phyloP scores from a whole-genome alignment of 2,329 filamentous ascomycete genomes.

The Cladophialophora chaetospira region DNA sequence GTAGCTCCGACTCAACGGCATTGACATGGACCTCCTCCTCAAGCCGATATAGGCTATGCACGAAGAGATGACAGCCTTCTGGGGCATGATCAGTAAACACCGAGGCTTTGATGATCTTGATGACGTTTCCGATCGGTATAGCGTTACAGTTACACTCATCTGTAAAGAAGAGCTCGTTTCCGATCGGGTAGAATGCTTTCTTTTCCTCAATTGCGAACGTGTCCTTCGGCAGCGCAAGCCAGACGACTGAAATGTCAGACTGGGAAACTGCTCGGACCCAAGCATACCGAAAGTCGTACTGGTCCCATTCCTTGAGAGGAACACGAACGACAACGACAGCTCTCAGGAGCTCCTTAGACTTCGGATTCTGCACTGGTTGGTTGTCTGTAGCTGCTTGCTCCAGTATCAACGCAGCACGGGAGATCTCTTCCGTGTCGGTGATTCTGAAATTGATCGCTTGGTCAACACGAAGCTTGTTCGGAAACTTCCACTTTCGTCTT shows the following conservation, averaged over 20 bases:
- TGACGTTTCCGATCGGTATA: slow-evolving; percentile 57
- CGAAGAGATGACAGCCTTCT: slow-evolving; percentile 58
- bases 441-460: slow-evolving; percentile 2
- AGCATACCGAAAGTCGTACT: slow-evolving; percentile 64
- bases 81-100: slow-evolving; percentile 41
- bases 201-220: slow-evolving; percentile 63
- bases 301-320: slow-evolving; percentile 42
- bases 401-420: slow-evolving; percentile 15
- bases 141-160: slow-evolving; percentile 72
- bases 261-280: slow-evolving; percentile 61
- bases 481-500: slow-evolving; percentile 9
- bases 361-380: neutral
- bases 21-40: slow-evolving; percentile 58
- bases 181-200: slow-evolving; percentile 61
- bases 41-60: slow-evolving; percentile 69
- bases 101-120: slow-evolving; percentile 60
- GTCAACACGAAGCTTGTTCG: slow-evolving; percentile 2
- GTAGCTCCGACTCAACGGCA: neutral
- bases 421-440: neutral
- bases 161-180: slow-evolving; percentile 74
- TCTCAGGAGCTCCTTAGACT: slow-evolving; percentile 2
- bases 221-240: slow-evolving; percentile 72
- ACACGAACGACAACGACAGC: slow-evolving; percentile 53
- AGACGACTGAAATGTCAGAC: slow-evolving; percentile 61
- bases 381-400: slow-evolving; percentile 16